Base-by-base conservation (phyloP, 441 rosid species). In the Erodium trifolium region DNA sequence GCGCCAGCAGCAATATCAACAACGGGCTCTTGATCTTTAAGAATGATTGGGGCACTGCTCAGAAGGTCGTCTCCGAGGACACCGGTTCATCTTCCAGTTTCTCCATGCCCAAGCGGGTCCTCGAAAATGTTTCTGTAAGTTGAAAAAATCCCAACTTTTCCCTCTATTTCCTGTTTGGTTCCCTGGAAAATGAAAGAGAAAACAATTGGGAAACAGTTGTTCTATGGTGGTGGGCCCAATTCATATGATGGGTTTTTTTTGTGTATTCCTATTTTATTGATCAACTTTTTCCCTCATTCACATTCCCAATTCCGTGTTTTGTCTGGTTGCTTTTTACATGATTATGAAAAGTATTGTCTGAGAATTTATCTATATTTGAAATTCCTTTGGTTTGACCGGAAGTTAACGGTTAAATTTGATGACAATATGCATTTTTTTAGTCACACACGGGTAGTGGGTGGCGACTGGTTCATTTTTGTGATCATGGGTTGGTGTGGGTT, bases 41-140 rank as follows among this genome's bases (percentile, higher is more conserved):
- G 57, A 49, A 49, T 0, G 57, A 49, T 49, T 13, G 14, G 57
- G 14, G 57, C 5, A 49, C 14, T 49, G 57, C 14, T n/a, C 57
- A 49, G 16, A 49, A 49, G 57, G 57, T 49, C 57, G 57, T 49
- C 57, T 49, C 57, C 57, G 57, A 49, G 16, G 14, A 49, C 57
- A 11, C 57, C 57, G 57, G 2, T 1, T 3, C 57, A 2, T 13
- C 57, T 13, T 49, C 57, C 57, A 11, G 27, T 23, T 23, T 23
- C 27, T 23, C 27, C 27, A 23, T 49, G 57, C 57, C 57, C 16
- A 49, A 49, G 14, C 57, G 57, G 57, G 57, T 49, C 16, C 57
- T 49, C 57, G 57, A 49, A 13, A 13, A 49, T 49, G 12, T 49
- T 49, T 49, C 57, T 49, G 57, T 49, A 49, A 49, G 53, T 47